phyloP scores from a whole-genome alignment of 495 filamentous ascomycete species.

The Amorphotheca resinae region DNA sequence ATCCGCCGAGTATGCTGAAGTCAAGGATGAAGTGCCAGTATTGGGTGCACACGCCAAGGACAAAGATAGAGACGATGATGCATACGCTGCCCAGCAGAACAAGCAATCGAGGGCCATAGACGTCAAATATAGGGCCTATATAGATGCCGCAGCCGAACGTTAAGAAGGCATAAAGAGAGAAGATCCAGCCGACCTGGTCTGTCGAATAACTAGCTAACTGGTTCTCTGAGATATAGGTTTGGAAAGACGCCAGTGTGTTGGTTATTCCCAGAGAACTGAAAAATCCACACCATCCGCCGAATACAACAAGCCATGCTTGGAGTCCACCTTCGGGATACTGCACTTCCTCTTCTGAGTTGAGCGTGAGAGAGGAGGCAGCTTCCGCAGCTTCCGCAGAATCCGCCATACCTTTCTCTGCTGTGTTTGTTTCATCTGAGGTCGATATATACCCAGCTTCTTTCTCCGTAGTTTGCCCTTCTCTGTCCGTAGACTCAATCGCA shows the following conservation, averaged over 20 bases:
- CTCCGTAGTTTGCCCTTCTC: too few relatives aligned
- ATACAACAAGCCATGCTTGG: constrained; percentile 63
- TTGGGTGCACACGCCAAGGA: constrained; percentile 30
- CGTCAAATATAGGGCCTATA: constrained; percentile 53
- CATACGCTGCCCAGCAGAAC: constrained; percentile 36
- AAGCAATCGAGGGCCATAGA: constrained; percentile 39
- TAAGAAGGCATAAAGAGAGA: constrained; percentile 59
- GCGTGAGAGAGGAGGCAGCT: not conserved
- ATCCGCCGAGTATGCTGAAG: constrained; percentile 63
- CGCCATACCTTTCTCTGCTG: too few relatives aligned
- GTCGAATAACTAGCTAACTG: constrained; percentile 47
- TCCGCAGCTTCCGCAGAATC: too few relatives aligned
- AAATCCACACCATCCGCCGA: constrained; percentile 60
- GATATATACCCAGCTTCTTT: too few relatives aligned
- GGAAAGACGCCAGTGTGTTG: constrained; percentile 65
- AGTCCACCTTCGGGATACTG: constrained; percentile 62
- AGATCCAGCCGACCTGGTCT: constrained; percentile 63
- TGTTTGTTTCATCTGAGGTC: too few relatives aligned
- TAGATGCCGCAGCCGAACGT: constrained; percentile 36
- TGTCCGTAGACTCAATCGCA: too few relatives aligned
- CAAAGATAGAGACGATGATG: constrained; percentile 37
- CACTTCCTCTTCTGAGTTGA: not conserved
- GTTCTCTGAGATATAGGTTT: constrained; percentile 53
- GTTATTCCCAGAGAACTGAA: constrained; percentile 57
- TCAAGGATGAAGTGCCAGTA: constrained; percentile 76